phyloP scores from a whole-genome alignment of 192 early-diverging fungal species.

The Podila epigama region DNA sequence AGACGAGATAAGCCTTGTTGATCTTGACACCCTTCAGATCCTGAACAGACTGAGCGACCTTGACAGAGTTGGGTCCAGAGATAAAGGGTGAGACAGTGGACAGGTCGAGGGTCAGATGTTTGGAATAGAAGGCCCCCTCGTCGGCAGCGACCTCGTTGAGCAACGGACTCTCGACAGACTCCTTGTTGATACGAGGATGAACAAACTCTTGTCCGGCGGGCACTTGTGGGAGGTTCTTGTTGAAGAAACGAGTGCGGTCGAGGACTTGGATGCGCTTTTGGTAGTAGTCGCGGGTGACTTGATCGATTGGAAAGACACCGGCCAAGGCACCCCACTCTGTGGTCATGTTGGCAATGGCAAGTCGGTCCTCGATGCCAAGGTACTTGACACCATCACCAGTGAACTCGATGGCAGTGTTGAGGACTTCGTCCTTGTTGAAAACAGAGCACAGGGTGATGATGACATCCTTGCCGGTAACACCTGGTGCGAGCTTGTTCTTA shows the following conservation, averaged over 20 bases:
- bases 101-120: conserved; percentile 89
- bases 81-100: conserved; percentile 86
- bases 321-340: conserved; percentile 99
- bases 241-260: conserved; percentile 58
- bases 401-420: conserved; percentile 98
- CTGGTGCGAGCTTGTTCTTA: conserved; percentile 74
- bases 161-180: conserved; percentile 50
- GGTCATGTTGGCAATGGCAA: conserved; percentile 99
- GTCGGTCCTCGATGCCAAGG: conserved; percentile 86
- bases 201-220: conserved; percentile 54
- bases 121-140: conserved; percentile 77
- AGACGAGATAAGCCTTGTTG: conserved; percentile 97
- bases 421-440: conserved; percentile 93
- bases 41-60: conserved; percentile 83
- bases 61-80: conserved; percentile 96
- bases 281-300: conserved; percentile 76
- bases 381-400: conserved; percentile 70
- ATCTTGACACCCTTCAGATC: conserved; percentile 80
- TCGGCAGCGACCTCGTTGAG: conserved; percentile 58
- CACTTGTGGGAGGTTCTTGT: conserved; percentile 54
- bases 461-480: conserved; percentile 97
- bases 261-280: conserved; percentile 64
- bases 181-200: conserved; percentile 66
- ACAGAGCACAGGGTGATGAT: conserved; percentile 93
- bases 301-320: conserved; percentile 95